phyloP scores from a whole-genome alignment of 192 early-diverging fungal species.

The Linnemannia hyalina region DNA sequence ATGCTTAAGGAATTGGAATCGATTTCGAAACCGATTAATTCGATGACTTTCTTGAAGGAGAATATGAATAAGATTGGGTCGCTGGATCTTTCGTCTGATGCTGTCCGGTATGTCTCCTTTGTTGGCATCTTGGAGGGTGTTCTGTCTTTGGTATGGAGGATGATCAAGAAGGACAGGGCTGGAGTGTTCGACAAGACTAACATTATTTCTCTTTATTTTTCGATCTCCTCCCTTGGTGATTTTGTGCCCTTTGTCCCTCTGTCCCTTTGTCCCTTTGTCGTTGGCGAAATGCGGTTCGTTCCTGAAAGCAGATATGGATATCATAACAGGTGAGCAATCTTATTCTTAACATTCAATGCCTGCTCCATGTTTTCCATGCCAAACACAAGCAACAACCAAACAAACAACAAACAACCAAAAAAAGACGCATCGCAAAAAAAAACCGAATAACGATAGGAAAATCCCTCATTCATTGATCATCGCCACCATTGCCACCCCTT shows the following conservation, averaged over 20 bases:
- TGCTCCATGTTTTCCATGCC: too few relatives aligned
- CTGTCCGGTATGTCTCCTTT: constrained; percentile 23
- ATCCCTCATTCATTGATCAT: neutral
- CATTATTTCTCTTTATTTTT: constrained; percentile 6
- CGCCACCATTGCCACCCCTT: too few relatives aligned
- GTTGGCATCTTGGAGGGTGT: too few relatives aligned
- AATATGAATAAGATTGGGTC: constrained; percentile 47
- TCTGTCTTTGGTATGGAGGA: too few relatives aligned
- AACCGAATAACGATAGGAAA: neutral
- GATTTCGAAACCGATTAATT: constrained; percentile 41
- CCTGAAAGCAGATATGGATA: constrained; percentile 46
- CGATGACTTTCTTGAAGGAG: constrained; percentile 48
- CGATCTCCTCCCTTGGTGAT: neutral
- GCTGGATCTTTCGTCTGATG: constrained; percentile 35
- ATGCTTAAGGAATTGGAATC: constrained; percentile 37
- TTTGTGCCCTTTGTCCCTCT: neutral
- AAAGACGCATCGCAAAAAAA: neutral
- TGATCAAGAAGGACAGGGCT: neutral
- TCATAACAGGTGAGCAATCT: constrained; percentile 31
- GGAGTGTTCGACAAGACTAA: neutral
- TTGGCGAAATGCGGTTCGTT: neutral
- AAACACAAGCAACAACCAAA: too few relatives aligned
- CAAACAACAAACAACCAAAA: too few relatives aligned
- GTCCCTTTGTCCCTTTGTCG: neutral
- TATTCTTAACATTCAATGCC: too few relatives aligned